Percentiles rank a stretch among this genome's conserved stretches.
Evolutionary conservation across 176 grass and related monocot species (phyloP).

Genomic region (Juncus effusus): DNA sequence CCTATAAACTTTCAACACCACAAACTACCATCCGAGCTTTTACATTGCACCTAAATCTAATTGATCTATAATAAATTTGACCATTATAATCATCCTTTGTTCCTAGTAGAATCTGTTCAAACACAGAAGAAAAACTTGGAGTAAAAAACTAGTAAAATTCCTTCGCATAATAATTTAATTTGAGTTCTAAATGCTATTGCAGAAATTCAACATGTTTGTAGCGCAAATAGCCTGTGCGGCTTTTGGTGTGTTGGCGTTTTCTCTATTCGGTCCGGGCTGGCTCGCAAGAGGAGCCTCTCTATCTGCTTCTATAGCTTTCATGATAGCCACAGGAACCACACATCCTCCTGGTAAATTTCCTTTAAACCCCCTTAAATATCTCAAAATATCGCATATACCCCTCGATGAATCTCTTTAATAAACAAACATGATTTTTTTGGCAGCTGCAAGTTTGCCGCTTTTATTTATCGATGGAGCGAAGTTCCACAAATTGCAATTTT

Average conservation of each 20-base stretch:
- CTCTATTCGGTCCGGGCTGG: constrained; percentile 84
- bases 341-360: constrained; percentile 74
- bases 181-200: constrained; percentile 29
- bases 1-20: too few relatives aligned
- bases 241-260: constrained; percentile 74
- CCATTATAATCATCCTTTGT: too few relatives aligned
- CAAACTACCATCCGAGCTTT: too few relatives aligned
- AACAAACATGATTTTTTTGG: neutral
- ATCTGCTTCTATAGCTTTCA: constrained; percentile 84
- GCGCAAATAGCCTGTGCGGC: constrained; percentile 82
- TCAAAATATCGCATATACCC: neutral
- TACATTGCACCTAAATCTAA: too few relatives aligned
- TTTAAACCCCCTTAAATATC: neutral
- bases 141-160: too few relatives aligned
- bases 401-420: neutral
- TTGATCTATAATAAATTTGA: too few relatives aligned
- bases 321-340: constrained; percentile 62
- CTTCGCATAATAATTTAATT: too few relatives aligned
- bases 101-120: too few relatives aligned
- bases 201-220: constrained; percentile 90
- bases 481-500: constrained; percentile 69
- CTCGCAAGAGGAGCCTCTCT: constrained; percentile 76
- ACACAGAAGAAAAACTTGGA: too few relatives aligned
- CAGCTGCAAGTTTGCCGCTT: constrained; percentile 93
- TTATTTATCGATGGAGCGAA: constrained; percentile 82